Percentiles rank a stretch among this genome's conserved stretches.
phyloP scores from a whole-genome alignment of 495 filamentous ascomycete genomes.

The Daldinia childiae region DNA sequence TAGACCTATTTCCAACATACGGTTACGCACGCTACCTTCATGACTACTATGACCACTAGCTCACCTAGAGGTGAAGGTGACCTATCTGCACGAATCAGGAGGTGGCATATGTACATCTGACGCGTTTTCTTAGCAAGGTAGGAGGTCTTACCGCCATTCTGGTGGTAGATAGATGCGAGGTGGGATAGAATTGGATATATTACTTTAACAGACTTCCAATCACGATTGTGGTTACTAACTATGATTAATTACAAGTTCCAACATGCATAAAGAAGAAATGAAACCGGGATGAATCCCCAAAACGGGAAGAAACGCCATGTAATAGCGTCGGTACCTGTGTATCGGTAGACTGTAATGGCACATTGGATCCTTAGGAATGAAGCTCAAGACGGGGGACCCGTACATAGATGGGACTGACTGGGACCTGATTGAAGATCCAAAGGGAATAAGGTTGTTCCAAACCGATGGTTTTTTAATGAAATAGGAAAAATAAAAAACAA shows the following conservation, averaged over 20 bases:
- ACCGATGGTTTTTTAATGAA: background rate
- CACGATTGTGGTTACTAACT: background rate
- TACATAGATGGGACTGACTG: too few species aligned
- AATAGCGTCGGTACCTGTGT: background rate
- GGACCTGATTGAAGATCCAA: background rate
- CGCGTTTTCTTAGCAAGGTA: background rate
- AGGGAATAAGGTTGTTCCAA: slow-evolving; percentile 11
- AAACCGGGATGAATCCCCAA: background rate
- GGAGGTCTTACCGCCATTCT: background rate
- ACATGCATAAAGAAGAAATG: background rate
- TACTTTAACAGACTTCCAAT: background rate
- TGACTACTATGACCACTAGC: background rate
- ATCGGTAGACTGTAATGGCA: background rate
- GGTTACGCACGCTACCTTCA: background rate
- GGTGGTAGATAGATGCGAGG: background rate
- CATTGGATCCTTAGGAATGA: background rate
- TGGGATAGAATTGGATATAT: background rate
- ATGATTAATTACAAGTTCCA: background rate
- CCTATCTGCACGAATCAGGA: background rate
- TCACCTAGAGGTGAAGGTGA: background rate
- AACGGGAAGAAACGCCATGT: background rate
- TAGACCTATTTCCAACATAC: background rate
- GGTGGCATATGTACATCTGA: background rate
- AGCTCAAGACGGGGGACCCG: background rate
- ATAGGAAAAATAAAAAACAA: background rate